Conservation (phyloP, 352 stramenopile species). For the Pilasporangium apinafurcum region DNA sequence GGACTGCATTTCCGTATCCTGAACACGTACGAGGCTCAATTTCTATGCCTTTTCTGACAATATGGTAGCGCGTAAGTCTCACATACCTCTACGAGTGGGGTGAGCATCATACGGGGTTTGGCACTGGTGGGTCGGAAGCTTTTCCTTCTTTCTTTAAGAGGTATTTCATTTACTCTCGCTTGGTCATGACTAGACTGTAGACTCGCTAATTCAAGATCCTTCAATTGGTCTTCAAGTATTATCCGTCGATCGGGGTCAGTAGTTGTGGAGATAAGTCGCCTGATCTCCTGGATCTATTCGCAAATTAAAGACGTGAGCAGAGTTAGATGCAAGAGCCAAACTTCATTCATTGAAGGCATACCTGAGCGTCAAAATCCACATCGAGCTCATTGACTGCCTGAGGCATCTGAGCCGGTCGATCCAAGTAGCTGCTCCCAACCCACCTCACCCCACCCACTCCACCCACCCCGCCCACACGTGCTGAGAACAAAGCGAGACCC, state of each 20-base stretch:
- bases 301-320: not conserved
- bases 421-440: no score
- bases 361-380: slow-evolving; percentile 66
- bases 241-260: slow-evolving; percentile 49
- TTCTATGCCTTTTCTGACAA: not conserved
- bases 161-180: not conserved
- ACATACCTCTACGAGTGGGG: slow-evolving; percentile 37
- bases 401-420: slow-evolving; percentile 40
- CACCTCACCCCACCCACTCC: no score
- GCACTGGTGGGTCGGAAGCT: slow-evolving; percentile 64
- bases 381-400: slow-evolving; percentile 60
- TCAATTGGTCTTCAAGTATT: slow-evolving; percentile 60
- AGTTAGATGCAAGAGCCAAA: no score
- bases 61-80: not conserved
- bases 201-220: slow-evolving; percentile 51
- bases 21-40: not conserved
- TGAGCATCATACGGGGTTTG: slow-evolving; percentile 53
- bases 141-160: slow-evolving; percentile 31
- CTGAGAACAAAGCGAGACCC: no score
- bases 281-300: slow-evolving; percentile 70
- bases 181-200: slow-evolving; percentile 17
- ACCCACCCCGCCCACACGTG: no score
- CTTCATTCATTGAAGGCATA: slow-evolving; percentile 2
- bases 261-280: slow-evolving; percentile 63
- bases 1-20: slow-evolving; percentile 52